Conservation (phyloP, 2,329 filamentous ascomycete species). For the Cladosporium sp. region DNA sequence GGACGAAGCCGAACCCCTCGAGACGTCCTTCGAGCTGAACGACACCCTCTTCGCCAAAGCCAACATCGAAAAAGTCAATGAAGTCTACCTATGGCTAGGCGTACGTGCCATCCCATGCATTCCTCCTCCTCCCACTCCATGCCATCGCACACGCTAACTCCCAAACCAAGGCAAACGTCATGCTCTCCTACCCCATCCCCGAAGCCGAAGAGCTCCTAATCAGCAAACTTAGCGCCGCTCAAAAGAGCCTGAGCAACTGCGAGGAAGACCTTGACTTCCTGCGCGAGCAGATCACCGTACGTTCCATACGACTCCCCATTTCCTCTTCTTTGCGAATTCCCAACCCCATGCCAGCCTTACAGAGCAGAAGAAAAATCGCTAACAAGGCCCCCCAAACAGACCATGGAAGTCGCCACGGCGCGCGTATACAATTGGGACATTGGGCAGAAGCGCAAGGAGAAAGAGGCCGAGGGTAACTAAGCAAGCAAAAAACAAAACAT, state of each 20-base stretch:
- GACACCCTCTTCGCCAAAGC: slow-evolving; percentile 93
- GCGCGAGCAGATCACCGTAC: slow-evolving; percentile 89
- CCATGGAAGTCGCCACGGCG: slow-evolving; percentile 91
- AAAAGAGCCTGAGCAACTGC: slow-evolving; percentile 76
- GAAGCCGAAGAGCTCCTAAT: slow-evolving; percentile 77
- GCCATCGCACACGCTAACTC: neutral
- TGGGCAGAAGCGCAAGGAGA: slow-evolving; percentile 89
- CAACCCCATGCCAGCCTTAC: slow-evolving; percentile 15
- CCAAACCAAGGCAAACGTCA: slow-evolving; percentile 73
- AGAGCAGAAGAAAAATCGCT: no score
- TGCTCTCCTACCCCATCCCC: slow-evolving; percentile 87
- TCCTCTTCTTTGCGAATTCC: neutral
- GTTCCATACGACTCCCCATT: slow-evolving; percentile 26
- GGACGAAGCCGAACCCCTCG: slow-evolving; percentile 61
- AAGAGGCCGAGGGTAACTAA: slow-evolving; percentile 36
- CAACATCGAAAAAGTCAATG: slow-evolving; percentile 72
- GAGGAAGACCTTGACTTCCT: slow-evolving; percentile 96
- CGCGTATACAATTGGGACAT: slow-evolving; percentile 99
- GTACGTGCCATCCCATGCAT: slow-evolving; percentile 51
- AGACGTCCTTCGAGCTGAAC: slow-evolving; percentile 94
- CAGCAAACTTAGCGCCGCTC: slow-evolving; percentile 73
- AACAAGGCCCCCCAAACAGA: slow-evolving; percentile 48
- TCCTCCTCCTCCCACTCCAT: neutral
- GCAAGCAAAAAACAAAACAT: neutral
- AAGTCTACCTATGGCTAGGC: slow-evolving; percentile 97